A percentile compares a stretch with the other conserved stretches of the same genome.
Evolutionary conservation across 805 yeast genomes (phyloP).

Genomic region (Helenozyma baotianmanensis): DNA sequence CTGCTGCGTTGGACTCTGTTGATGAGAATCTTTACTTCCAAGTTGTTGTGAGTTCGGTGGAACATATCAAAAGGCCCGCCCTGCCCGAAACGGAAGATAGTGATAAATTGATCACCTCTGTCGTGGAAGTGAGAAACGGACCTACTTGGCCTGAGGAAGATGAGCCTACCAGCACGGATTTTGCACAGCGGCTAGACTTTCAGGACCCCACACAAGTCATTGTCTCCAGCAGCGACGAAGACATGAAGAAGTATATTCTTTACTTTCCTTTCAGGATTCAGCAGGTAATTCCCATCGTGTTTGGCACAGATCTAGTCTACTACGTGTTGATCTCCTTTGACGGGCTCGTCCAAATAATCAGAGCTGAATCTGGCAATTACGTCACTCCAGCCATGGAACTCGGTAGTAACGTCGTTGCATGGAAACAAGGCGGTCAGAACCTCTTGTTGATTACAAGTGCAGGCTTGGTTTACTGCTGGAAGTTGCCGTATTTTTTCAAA

Average conservation of each 20-base stretch:
- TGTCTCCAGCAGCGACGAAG: slow-evolving; percentile 34
- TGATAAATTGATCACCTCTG: slow-evolving; percentile 19
- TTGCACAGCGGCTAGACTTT: slow-evolving; percentile 40
- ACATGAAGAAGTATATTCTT: slow-evolving; percentile 29
- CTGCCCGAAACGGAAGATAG: no score
- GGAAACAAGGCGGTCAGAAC: slow-evolving; percentile 29
- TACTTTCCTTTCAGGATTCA: slow-evolving; percentile 46
- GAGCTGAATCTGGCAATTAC: slow-evolving; percentile 42
- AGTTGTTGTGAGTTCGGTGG: slow-evolving; percentile 31
- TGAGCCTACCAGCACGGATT: slow-evolving; percentile 32
- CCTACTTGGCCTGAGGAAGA: slow-evolving; percentile 37
- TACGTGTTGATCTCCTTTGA: slow-evolving; percentile 56
- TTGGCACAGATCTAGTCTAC: slow-evolving; percentile 32
- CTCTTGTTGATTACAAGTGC: slow-evolving; percentile 45
- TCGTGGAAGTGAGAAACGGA: slow-evolving; percentile 40
- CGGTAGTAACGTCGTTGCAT: slow-evolving; percentile 41
- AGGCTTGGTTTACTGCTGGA: slow-evolving; percentile 52
- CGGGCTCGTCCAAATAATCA: slow-evolving; percentile 48
- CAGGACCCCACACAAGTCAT: slow-evolving; percentile 43
- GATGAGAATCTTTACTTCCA: slow-evolving; percentile 38
- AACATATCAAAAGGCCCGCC: slow-evolving; percentile 13
- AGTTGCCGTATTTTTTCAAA: slow-evolving; percentile 21
- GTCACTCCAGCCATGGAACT: slow-evolving; percentile 48
- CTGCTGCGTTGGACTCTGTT: slow-evolving; percentile 23
- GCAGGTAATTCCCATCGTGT: slow-evolving; percentile 38